Percentiles rank a stretch among this genome's conserved stretches.
These are phyloP conservation scores for Lactarius quietus DNA, from an alignment of 768 basidiomycete species.

Conservation along the genomic window DNA sequence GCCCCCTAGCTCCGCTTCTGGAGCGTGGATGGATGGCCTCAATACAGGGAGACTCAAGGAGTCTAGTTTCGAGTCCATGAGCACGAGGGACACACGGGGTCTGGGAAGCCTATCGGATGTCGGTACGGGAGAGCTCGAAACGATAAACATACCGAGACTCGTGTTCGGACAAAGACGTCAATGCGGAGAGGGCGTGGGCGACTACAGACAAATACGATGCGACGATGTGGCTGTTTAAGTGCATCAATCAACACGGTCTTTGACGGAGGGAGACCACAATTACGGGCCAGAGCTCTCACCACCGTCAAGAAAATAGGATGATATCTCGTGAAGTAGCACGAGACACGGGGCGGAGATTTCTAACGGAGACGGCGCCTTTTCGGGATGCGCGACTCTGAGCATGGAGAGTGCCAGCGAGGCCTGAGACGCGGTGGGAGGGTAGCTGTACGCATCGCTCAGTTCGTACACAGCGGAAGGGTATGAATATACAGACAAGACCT, in stretches of 20 bases:
- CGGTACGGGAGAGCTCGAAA: background rate
- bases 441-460: conserved; percentile 10
- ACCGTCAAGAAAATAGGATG: conserved; percentile 23
- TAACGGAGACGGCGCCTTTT: background rate
- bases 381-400: conserved; percentile 15
- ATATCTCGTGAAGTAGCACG: conserved; percentile 24
- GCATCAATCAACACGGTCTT: background rate
- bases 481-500: conserved; percentile 49
- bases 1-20: background rate
- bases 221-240: conserved; percentile 13
- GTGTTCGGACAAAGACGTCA: conserved; percentile 14
- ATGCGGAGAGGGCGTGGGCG: conserved; percentile 13
- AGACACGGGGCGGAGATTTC: conserved; percentile 18
- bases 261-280: background rate
- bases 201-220: conserved; percentile 23
- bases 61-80: conserved; percentile 25
- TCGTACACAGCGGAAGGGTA: background rate
- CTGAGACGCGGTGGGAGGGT: conserved; percentile 18
- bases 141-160: conserved; percentile 11
- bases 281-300: conserved; percentile 8
- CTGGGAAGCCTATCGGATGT: background rate
- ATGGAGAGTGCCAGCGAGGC: conserved; percentile 22
- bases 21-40: background rate
- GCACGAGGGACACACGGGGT: conserved; percentile 12
- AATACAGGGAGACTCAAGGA: conserved; percentile 15